Conservation (phyloP, 768 basidiomycete species). For the Sporobolomyces phaffii region DNA sequence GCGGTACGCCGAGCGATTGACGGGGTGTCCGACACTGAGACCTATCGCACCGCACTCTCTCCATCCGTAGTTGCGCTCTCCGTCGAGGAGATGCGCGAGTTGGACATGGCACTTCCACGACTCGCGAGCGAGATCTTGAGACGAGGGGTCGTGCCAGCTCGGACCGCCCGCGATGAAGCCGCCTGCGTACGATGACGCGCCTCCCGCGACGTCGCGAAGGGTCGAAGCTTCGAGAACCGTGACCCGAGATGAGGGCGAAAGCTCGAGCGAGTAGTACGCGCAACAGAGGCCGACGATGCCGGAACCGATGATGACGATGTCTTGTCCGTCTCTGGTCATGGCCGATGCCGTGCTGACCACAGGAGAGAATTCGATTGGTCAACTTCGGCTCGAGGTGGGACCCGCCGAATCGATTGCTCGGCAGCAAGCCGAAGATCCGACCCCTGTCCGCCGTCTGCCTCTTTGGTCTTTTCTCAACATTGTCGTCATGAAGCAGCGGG, state of each 20-base stretch:
- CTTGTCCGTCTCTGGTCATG: background rate
- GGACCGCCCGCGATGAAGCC: conserved; percentile 52
- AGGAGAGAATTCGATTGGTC: too few relatives aligned
- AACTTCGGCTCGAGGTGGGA: too few relatives aligned
- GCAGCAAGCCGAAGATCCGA: too few relatives aligned
- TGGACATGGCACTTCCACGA: conserved; percentile 49
- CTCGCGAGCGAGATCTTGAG: conserved; percentile 46
- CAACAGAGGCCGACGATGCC: conserved; percentile 53
- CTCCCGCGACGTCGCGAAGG: conserved; percentile 45
- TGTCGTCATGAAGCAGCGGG: too few relatives aligned
- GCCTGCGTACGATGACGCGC: conserved; percentile 47
- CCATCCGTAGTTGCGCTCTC: conserved; percentile 50
- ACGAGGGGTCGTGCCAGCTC: conserved; percentile 45
- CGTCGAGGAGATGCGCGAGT: conserved; percentile 49
- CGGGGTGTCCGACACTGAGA: conserved; percentile 39
- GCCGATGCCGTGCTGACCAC: background rate
- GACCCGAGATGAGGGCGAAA: conserved; percentile 44
- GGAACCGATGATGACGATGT: conserved; percentile 52
- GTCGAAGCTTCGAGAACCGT: conserved; percentile 51
- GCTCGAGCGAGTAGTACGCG: conserved; percentile 49
- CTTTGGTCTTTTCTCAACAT: too few relatives aligned
- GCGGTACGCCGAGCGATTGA: conserved; percentile 31
- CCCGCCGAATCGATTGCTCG: too few relatives aligned
- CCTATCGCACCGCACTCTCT: conserved; percentile 45
- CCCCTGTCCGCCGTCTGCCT: too few relatives aligned